Conservation (phyloP, 176 grass and related monocot genomes). For the Raddia distichophylla region DNA sequence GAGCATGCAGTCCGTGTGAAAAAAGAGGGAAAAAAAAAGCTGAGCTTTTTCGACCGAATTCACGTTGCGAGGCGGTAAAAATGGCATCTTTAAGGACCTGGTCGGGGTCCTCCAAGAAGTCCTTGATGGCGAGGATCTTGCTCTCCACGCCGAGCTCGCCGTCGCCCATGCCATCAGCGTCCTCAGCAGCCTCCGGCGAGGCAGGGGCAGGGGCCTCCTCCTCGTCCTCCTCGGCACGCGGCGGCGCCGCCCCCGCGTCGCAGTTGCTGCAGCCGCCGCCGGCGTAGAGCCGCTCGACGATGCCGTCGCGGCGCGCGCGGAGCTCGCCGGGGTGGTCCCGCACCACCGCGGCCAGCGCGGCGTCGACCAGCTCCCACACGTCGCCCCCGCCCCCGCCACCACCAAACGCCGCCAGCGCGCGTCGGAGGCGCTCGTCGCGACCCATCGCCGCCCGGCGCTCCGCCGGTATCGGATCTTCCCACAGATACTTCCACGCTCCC, state of each 20-base stretch:
- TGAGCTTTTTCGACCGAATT: neutral
- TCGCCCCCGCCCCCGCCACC: slow-evolving; percentile 51
- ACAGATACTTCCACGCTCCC: neutral
- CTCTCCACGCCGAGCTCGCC: slow-evolving; percentile 31
- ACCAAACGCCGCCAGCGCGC: slow-evolving; percentile 48
- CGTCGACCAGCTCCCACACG: slow-evolving; percentile 75
- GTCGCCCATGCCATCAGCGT: neutral
- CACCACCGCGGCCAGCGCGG: slow-evolving; percentile 56
- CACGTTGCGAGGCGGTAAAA: slow-evolving; percentile 24
- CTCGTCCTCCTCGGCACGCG: neutral
- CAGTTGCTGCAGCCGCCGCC: slow-evolving; percentile 52
- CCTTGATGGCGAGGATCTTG: slow-evolving; percentile 76
- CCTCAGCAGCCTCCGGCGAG: slow-evolving; percentile 38
- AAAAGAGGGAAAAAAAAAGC: neutral
- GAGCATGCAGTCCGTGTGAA: slow-evolving; percentile 37
- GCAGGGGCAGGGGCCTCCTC: neutral
- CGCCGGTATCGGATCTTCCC: slow-evolving; percentile 16
- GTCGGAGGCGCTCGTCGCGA: slow-evolving; percentile 56
- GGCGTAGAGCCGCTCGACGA: slow-evolving; percentile 69
- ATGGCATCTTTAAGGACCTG: slow-evolving; percentile 56
- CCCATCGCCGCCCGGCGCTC: slow-evolving; percentile 33
- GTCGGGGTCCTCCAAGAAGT: slow-evolving; percentile 79
- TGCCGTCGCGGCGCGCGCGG: slow-evolving; percentile 67
- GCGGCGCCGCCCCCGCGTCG: slow-evolving; percentile 9
- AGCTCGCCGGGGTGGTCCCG: slow-evolving; percentile 65